These are phyloP conservation scores for Gaillardinia entomophila DNA, from an alignment of 805 yeast species.

Conservation along the genomic window DNA sequence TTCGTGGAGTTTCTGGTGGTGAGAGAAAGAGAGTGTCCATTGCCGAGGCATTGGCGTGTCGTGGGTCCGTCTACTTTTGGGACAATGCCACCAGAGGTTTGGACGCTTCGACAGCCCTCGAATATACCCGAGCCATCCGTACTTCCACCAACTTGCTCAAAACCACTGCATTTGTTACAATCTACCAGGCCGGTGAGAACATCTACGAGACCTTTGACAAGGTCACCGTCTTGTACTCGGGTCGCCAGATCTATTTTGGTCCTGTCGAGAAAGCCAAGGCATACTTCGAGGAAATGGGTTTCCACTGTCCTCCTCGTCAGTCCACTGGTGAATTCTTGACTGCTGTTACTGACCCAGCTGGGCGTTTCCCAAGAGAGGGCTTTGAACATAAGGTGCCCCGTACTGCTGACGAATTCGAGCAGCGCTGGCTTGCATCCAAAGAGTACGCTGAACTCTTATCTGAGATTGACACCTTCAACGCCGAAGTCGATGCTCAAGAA, in stretches of 20 bases:
- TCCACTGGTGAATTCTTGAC: slow-evolving; percentile 69
- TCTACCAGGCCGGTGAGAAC: slow-evolving; percentile 25
- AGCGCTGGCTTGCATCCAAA: slow-evolving; percentile 50
- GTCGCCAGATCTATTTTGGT: slow-evolving; percentile 61
- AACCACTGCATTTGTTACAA: slow-evolving; percentile 10
- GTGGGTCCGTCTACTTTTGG: slow-evolving; percentile 21
- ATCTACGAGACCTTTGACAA: slow-evolving; percentile 26
- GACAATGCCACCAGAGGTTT: slow-evolving; percentile 30
- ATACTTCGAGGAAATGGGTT: slow-evolving; percentile 64
- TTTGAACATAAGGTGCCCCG: slow-evolving; percentile 49
- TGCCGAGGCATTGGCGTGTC: slow-evolving; percentile 16
- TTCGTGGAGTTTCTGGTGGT: slow-evolving; percentile 45
- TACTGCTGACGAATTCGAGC: slow-evolving; percentile 57
- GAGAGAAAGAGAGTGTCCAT: slow-evolving; percentile 24
- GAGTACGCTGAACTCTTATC: slow-evolving; percentile 12
- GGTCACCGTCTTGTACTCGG: slow-evolving; percentile 22
- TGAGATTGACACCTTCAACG: slow-evolving; percentile 14
- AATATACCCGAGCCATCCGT: slow-evolving; percentile 23
- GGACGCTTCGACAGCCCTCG: slow-evolving; percentile 29
- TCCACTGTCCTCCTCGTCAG: slow-evolving; percentile 56
- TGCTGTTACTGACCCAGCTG: slow-evolving; percentile 62
- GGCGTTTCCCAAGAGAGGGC: slow-evolving; percentile 46
- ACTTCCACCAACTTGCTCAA: slow-evolving; percentile 15
- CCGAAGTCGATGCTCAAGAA: slow-evolving; percentile 2
- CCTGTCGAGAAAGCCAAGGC: slow-evolving; percentile 46